These are phyloP conservation scores for Septoria linicola DNA, from an alignment of 2,329 filamentous ascomycete species.

Conservation along the genomic window DNA sequence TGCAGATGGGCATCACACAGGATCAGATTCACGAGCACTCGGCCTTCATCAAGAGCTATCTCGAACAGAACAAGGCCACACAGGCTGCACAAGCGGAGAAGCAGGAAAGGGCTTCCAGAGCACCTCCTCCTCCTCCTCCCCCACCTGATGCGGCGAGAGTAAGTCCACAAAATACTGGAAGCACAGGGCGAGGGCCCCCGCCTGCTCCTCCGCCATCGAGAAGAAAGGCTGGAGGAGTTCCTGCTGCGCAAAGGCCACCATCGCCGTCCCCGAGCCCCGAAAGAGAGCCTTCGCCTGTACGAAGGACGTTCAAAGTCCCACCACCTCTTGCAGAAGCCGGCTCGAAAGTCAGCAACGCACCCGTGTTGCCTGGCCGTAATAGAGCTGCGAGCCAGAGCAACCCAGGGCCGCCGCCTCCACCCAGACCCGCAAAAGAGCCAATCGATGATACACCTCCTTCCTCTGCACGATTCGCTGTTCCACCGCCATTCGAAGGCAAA, in stretches of 20 bases:
- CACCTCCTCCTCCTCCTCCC: constrained; percentile 62
- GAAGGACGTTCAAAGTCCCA: constrained; percentile 75
- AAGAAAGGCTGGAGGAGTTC: constrained; percentile 37
- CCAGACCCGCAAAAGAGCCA: constrained; percentile 50
- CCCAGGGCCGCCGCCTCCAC: constrained; percentile 48
- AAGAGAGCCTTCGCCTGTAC: constrained; percentile 68
- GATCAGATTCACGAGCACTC: constrained; percentile 67
- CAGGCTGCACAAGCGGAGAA: constrained; percentile 46
- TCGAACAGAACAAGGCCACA: constrained; percentile 61
- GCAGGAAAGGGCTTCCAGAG: constrained; percentile 52
- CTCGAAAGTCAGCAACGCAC: constrained; percentile 48
- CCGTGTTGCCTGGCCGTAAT: constrained; percentile 58
- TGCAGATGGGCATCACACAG: constrained; percentile 66
- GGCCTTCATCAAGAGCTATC: constrained; percentile 67
- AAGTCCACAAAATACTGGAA: constrained; percentile 63
- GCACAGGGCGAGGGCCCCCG: constrained; percentile 60
- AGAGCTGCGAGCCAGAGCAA: constrained; percentile 35
- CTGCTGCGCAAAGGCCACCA: constrained; percentile 46
- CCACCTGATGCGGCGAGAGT: constrained; percentile 51
- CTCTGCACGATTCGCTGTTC: constrained; percentile 64
- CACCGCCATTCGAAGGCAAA: constrained; percentile 73
- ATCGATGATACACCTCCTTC: constrained; percentile 52
- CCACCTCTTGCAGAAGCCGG: constrained; percentile 88
- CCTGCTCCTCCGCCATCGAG: constrained; percentile 54
- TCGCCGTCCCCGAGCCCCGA: constrained; percentile 60